Base-by-base conservation (phyloP, 176 grass and related monocot genomes). In the Eragrostis nindensis region DNA sequence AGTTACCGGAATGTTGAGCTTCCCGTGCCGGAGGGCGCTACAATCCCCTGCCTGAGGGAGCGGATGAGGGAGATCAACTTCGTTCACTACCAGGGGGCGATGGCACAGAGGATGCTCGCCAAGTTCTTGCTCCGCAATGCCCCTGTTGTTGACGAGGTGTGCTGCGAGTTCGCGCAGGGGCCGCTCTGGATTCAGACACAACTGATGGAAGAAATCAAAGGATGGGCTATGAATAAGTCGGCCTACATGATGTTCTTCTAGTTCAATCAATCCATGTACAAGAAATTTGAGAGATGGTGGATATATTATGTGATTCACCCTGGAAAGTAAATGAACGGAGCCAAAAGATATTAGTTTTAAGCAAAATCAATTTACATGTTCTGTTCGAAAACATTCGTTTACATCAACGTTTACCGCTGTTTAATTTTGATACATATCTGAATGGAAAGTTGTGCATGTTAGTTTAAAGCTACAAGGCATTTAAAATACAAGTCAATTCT, bases 41-140 rank as follows among this genome's bases (percentile, higher is more conserved):
- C 5, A 6, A 7, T 72, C 22, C 5, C 30, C 1, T 85, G 57
- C 83, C 59, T 73, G 57, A 72, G 57, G 76, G 52, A 32, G 57
- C 8, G 8, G 56, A 0, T 54, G 24, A 72, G 19, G 25, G 57
- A 55, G 83, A 73, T 79, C 17, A 79, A 73, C 36, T 16, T 78
- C 16, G 75, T 79, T 45, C 75, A 85, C 8, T 85, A 85, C 56
- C 44, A 85, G 11, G 66, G 82, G 0, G 75, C 32, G 8, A 4
- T 2, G 6, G 32, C 60, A 46, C 83, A 85, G 24, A 42, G 83
- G 24, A 45, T 5, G 47, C 57, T 85, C 0, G 57, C 68, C 19
- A 79, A 73, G 57, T 85, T 85, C 8, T 55, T 85, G 68, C 75
- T 85, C 17, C 5, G 68, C 38, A 72, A 64, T 25, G 83, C 68